Percentiles rank a stretch among this genome's conserved stretches.
phyloP scores from a whole-genome alignment of 2,329 filamentous ascomycete species.

The Botrytis hyacinthi region DNA sequence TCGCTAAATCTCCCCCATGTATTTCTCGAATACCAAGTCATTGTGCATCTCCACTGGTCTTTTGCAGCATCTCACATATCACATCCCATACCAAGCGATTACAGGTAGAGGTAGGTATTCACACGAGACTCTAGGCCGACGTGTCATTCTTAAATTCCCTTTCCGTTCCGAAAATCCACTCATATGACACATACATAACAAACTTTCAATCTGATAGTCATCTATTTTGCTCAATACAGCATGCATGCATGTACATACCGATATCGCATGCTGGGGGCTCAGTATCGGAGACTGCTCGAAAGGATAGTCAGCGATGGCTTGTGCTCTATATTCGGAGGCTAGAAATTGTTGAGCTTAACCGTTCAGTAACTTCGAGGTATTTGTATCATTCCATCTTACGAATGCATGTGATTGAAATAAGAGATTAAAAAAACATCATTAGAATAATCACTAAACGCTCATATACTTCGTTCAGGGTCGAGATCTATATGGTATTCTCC shows the following conservation, averaged over 20 bases:
- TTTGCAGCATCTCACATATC: background rate
- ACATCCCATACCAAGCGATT: background rate
- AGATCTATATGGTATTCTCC: constrained; percentile 15
- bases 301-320: background rate
- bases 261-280: background rate
- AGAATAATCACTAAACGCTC: background rate
- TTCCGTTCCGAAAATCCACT: no score
- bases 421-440: background rate
- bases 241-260: background rate
- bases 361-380: background rate
- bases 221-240: background rate
- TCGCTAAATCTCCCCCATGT: background rate
- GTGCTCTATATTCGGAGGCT: background rate
- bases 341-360: background rate
- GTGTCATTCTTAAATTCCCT: no score
- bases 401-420: background rate
- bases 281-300: background rate
- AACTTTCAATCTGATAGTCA: background rate
- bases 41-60: background rate
- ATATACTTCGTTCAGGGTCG: background rate
- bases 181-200: background rate
- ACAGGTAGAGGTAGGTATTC: background rate
- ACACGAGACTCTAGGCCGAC: background rate
- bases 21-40: background rate
- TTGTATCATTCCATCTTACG: background rate